Conservation (phyloP, 768 basidiomycete genomes). For the Boletus rex-veris region DNA sequence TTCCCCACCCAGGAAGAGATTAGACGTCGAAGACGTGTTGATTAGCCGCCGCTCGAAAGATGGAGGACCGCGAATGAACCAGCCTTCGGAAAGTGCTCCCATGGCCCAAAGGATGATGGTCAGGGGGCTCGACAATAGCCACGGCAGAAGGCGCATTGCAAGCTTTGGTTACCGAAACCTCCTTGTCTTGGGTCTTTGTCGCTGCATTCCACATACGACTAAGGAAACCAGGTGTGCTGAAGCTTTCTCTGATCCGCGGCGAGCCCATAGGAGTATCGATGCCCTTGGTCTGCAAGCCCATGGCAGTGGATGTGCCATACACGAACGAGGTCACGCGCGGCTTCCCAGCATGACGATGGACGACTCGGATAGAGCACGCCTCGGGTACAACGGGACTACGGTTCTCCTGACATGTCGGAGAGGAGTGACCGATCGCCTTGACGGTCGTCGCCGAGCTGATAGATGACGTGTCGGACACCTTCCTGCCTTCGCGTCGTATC, state of each 20-base stretch:
- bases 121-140: constrained; percentile 27
- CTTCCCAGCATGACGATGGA: constrained; percentile 24
- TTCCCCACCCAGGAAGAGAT: constrained; percentile 7
- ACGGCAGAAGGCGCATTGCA: constrained; percentile 14
- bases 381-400: constrained; percentile 13
- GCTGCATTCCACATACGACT: constrained; percentile 76
- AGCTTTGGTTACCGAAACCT: constrained; percentile 9
- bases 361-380: constrained; percentile 24
- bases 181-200: constrained; percentile 38
- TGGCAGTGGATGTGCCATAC: constrained; percentile 18
- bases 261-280: constrained; percentile 15
- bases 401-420: constrained; percentile 17
- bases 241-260: constrained; percentile 33
- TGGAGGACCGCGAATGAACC: constrained; percentile 43
- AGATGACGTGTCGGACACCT: constrained; percentile 34
- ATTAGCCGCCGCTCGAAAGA: constrained; percentile 35
- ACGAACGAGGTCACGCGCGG: constrained; percentile 29
- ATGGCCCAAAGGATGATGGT: constrained; percentile 24
- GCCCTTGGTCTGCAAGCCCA: constrained; percentile 11
- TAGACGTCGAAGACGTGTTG: constrained; percentile 28
- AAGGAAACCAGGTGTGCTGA: constrained; percentile 50
- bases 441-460: constrained; percentile 35
- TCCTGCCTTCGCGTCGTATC: constrained; percentile 40
- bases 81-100: constrained; percentile 39
- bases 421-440: constrained; percentile 27